phyloP scores from a whole-genome alignment of 306 rosid genomes.

The Prunus padus region DNA sequence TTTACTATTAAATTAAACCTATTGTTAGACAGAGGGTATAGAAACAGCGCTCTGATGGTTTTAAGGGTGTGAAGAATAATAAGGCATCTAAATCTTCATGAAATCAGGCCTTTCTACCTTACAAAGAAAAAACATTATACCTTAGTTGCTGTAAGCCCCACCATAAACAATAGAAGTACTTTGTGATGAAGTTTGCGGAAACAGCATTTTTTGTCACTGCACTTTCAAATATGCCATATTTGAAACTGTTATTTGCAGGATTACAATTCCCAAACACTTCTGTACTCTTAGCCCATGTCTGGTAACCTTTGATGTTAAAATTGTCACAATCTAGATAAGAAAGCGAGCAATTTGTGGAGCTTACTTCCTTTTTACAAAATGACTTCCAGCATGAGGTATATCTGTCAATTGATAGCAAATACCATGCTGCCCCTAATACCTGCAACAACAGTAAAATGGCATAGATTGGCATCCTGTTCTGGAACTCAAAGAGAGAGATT shows the following conservation, averaged over 20 bases:
- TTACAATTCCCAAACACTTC: conserved; percentile 59
- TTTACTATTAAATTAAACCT: background rate
- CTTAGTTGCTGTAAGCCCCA: conserved; percentile 98
- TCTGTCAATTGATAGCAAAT: conserved; percentile 84
- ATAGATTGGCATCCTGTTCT: conserved; percentile 8
- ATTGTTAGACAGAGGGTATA: background rate
- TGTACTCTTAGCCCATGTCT: conserved; percentile 60
- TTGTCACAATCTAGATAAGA: conserved; percentile 67
- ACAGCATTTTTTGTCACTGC: conserved; percentile 67
- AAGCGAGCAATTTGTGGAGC: conserved; percentile 38
- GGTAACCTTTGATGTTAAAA: conserved; percentile 17
- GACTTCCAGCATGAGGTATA: conserved; percentile 88
- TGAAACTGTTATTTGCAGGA: conserved; percentile 47
- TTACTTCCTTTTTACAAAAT: conserved; percentile 53
- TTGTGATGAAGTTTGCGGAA: conserved; percentile 56
- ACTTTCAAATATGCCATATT: conserved; percentile 63
- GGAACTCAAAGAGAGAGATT: conserved; percentile 10
- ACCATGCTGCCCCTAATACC: conserved; percentile 98
- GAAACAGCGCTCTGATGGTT: background rate
- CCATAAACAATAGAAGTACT: conserved; percentile 93
- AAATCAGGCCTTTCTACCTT: conserved; percentile 18
- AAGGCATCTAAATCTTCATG: conserved; percentile 17
- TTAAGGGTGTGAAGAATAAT: background rate
- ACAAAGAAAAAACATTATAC: conserved; percentile 41
- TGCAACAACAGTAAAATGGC: conserved; percentile 33